phyloP scores from a whole-genome alignment of 768 basidiomycete genomes.

The Pleurotus djamor region DNA sequence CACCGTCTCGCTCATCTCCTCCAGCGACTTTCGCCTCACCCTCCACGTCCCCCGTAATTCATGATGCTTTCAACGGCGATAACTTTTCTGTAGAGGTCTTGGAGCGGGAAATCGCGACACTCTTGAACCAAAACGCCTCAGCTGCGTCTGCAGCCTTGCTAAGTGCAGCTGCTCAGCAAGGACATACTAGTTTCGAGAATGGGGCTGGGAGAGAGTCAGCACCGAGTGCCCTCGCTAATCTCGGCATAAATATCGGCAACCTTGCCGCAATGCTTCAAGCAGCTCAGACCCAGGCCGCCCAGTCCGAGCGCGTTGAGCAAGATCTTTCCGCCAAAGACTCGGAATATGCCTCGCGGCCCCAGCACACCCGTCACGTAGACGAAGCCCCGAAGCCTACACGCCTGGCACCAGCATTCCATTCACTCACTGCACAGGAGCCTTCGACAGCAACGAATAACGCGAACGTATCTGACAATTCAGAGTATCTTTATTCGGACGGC shows the following conservation, averaged over 20 bases:
- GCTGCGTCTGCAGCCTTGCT: constrained; percentile 64
- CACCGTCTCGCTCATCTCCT: constrained; percentile 13
- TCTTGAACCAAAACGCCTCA: constrained; percentile 74
- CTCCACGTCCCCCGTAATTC: constrained; percentile 35
- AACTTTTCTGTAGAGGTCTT: constrained; percentile 69
- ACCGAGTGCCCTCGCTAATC: constrained; percentile 28
- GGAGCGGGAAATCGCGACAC: constrained; percentile 73
- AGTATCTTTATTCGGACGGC: constrained; percentile 45
- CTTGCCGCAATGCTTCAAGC: constrained; percentile 82
- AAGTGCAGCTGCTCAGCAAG: constrained; percentile 67
- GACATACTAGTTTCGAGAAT: constrained; percentile 45
- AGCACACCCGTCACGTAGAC: constrained; percentile 35
- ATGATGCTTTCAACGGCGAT: constrained; percentile 36
- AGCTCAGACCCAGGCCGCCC: constrained; percentile 60
- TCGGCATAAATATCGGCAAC: constrained; percentile 58
- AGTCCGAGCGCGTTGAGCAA: constrained; percentile 41
- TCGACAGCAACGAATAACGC: constrained; percentile 23
- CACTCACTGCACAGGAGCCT: constrained; percentile 58
- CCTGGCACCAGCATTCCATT: constrained; percentile 77
- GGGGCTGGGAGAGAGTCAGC: constrained; percentile 20
- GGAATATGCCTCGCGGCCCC: constrained; percentile 40
- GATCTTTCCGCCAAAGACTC: constrained; percentile 44
- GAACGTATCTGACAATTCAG: constrained; percentile 46
- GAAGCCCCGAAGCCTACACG: constrained; percentile 57
- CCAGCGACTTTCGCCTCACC: constrained; percentile 13